phyloP scores from a whole-genome alignment of 2,329 filamentous ascomycete species.

The Xylaria sp. region DNA sequence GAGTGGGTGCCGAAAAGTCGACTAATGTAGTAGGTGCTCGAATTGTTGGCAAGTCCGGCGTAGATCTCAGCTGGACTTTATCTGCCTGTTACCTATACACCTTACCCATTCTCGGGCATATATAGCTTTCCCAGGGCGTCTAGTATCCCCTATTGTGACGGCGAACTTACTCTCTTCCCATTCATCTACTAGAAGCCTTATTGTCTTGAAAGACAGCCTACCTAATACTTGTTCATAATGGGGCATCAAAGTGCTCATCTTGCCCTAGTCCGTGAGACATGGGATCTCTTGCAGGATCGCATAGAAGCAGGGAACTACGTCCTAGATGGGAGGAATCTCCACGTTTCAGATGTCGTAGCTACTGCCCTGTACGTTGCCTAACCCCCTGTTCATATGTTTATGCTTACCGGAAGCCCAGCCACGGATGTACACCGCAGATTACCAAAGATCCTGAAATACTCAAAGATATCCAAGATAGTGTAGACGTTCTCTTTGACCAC shows the following conservation, averaged over 20 bases:
- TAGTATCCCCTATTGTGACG: background rate
- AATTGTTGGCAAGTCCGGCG: background rate
- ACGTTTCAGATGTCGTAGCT: slow-evolving; percentile 24
- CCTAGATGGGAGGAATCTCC: slow-evolving; percentile 20
- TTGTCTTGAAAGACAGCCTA: background rate
- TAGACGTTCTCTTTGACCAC: slow-evolving; percentile 21
- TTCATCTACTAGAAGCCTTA: background rate
- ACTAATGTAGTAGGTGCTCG: no score
- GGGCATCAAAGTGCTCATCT: slow-evolving; percentile 18
- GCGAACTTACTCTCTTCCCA: background rate
- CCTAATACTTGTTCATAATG: slow-evolving; percentile 11
- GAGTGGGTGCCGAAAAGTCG: no score
- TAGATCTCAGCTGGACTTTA: background rate
- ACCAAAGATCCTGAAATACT: slow-evolving; percentile 17
- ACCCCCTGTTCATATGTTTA: background rate
- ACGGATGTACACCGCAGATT: slow-evolving; percentile 19
- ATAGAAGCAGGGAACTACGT: slow-evolving; percentile 19
- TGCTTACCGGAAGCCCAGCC: slow-evolving; percentile 14
- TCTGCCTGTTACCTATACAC: background rate
- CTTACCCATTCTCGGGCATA: background rate
- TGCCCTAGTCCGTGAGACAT: slow-evolving; percentile 22
- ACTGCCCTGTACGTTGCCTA: slow-evolving; percentile 18
- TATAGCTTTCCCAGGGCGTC: background rate
- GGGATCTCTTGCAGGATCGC: slow-evolving; percentile 21
- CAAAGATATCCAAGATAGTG: slow-evolving; percentile 21